Evolutionary conservation across 2,329 filamentous ascomycete genomes (phyloP), one percentile per base, ranked within the genome.

Genomic region (Ilyonectria destructans): DNA sequence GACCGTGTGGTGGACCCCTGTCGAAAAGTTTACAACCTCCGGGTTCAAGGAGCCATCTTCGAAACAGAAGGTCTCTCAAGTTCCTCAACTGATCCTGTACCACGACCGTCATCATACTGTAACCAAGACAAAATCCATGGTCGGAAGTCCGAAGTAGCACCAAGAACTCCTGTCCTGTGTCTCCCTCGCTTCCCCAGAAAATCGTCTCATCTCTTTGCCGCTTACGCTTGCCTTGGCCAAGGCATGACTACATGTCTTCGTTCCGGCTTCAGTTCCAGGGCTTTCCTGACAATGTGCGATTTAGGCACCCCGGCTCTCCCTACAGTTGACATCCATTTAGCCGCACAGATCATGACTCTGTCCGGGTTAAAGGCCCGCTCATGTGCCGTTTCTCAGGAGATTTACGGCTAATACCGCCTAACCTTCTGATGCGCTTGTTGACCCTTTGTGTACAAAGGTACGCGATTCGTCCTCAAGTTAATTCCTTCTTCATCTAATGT

Each of bases 11-110:
- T 49, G 46, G 43, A 15, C 43, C 60, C 60, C 60, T 57, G 54
- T 37, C 26, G n/a, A 21, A 35, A 52, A 23, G n/a, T 54, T 58
- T 51, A 45, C 52, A 56, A 45, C 54, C 45, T 43, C 45, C 43
- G 43, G 52, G 46, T 45, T 31, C 33, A 9, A 26, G 26, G 19
- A 12, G 23, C 15, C 51, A 62, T 58, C 58, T 48, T 62, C 52
- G 64, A 45, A 23, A 45, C 21, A 35, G 43, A 31, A 52, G 31
- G 9, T 51, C 26, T 65, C 26, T 37, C 55, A 23, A 33, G 51
- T 29, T 61, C 26, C 58, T 54, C 54, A 46, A 62, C 54, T 55
- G 52, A 29, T n/a, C 31, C 19, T 31, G 54, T 58, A 29, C 61
- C 37, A 62, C 58, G 54, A 15, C 51, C 48, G 9, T 45, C 33